phyloP scores from a whole-genome alignment of 164 flowering plant species.

The Cinnamomum micranthum region DNA sequence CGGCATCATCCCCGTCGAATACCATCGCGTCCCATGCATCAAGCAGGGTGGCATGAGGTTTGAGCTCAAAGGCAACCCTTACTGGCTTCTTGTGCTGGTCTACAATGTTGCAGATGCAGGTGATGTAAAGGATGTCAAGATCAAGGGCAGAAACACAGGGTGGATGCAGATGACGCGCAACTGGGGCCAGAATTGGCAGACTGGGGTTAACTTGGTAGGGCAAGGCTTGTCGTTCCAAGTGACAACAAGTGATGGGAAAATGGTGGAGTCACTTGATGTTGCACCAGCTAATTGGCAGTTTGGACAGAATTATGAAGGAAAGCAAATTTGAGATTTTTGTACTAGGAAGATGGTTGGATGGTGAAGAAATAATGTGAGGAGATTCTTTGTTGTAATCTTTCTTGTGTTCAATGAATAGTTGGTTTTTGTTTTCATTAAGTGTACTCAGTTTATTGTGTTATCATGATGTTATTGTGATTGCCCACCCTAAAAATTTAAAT shows the following conservation, averaged over 20 bases:
- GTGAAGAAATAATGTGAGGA: too few relatives aligned
- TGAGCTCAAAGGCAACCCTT: conserved; percentile 15
- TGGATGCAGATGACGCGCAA: conserved; percentile 24
- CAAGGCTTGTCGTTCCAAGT: conserved; percentile 19
- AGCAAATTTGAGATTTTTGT: conserved; percentile 1
- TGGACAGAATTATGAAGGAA: conserved; percentile 17
- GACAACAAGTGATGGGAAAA: conserved; percentile 4
- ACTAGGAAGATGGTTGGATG: neutral
- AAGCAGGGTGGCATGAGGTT: conserved; percentile 15
- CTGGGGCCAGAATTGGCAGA: conserved; percentile 27
- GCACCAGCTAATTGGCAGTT: conserved; percentile 18
- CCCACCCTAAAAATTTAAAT: too few relatives aligned
- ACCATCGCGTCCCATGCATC: conserved; percentile 11
- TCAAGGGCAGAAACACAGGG: conserved; percentile 17
- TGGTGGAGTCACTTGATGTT: conserved; percentile 7
- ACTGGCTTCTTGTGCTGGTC: conserved; percentile 13
- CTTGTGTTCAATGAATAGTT: too few relatives aligned
- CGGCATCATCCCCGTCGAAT: conserved; percentile 22
- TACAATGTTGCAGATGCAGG: conserved; percentile 23
- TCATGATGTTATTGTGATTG: too few relatives aligned
- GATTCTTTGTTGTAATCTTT: too few relatives aligned
- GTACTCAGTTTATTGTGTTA: too few relatives aligned
- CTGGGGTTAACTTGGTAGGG: neutral
- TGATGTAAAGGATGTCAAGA: conserved; percentile 7
- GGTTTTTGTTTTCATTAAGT: too few relatives aligned